Evolutionary conservation across 176 grass and related monocot species (phyloP).

Genomic region (Phragmites australis): DNA sequence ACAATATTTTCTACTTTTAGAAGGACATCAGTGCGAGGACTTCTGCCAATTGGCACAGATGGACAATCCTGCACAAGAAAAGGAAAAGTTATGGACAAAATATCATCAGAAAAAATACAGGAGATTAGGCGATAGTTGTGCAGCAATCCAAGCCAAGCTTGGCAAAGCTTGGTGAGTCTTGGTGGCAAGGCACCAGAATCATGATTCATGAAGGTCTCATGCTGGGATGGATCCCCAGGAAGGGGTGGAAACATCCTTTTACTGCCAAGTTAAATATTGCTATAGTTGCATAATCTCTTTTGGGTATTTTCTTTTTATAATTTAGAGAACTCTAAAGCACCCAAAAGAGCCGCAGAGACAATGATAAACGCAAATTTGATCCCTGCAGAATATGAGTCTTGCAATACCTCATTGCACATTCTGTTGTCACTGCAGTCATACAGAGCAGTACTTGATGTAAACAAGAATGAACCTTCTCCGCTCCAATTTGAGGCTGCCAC

Average conservation of each 20-base stretch:
- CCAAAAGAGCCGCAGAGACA: neutral
- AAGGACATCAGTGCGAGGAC: slow-evolving; percentile 84
- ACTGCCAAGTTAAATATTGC: neutral
- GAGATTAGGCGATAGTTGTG: neutral
- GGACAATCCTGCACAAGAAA: slow-evolving; percentile 55
- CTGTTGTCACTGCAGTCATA: slow-evolving; percentile 78
- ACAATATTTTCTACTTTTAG: slow-evolving; percentile 78
- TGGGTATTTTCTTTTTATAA: neutral
- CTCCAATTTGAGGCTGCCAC: slow-evolving; percentile 84
- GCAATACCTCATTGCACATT: slow-evolving; percentile 73
- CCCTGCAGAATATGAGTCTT: neutral
- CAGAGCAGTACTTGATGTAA: slow-evolving; percentile 82
- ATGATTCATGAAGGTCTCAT: neutral
- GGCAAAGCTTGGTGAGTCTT: neutral
- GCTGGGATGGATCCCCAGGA: neutral
- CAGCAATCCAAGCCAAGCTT: neutral
- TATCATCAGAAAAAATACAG: neutral
- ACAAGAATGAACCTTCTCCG: slow-evolving; percentile 84
- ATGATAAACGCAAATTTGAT: neutral
- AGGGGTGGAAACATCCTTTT: neutral
- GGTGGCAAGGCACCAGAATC: neutral
- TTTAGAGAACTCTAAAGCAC: neutral
- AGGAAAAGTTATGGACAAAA: neutral
- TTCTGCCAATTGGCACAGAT: slow-evolving; percentile 74
- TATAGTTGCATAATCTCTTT: neutral